A percentile compares a stretch with the other conserved stretches of the same genome.
phyloP scores from a whole-genome alignment of 1,284 basidiomycete species.

The Schizopora paradoxa region DNA sequence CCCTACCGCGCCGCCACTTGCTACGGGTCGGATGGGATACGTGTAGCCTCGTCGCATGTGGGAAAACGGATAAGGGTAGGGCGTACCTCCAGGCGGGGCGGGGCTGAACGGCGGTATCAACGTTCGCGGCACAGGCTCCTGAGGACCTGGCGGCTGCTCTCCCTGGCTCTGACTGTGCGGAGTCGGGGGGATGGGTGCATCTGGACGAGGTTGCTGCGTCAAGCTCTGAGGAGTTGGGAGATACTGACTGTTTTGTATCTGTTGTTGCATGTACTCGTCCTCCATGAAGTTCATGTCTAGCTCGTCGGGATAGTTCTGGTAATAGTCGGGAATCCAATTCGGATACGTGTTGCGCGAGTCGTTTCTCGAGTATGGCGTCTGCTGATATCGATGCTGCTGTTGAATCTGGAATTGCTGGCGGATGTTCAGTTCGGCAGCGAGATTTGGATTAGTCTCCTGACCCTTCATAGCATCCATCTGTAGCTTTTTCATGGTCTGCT shows the following conservation, averaged over 20 bases:
- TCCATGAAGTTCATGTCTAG: slow-evolving; percentile 8
- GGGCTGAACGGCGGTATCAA: slow-evolving; percentile 56
- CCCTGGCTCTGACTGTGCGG: slow-evolving; percentile 58
- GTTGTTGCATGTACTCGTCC: slow-evolving; percentile 15
- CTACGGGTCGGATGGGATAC: slow-evolving; percentile 24
- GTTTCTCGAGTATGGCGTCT: slow-evolving; percentile 14
- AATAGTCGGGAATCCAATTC: slow-evolving; percentile 17
- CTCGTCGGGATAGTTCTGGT: slow-evolving; percentile 16
- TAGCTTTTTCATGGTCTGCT: slow-evolving; percentile 33
- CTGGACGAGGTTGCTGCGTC: slow-evolving; percentile 52
- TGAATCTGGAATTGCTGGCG: neutral
- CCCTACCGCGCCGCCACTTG: too few species aligned
- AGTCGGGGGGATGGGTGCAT: slow-evolving; percentile 69
- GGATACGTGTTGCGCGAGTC: slow-evolving; percentile 16
- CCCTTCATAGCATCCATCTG: slow-evolving; percentile 21
- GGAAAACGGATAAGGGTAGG: slow-evolving; percentile 69
- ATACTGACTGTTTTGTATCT: slow-evolving; percentile 6
- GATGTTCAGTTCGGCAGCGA: neutral
- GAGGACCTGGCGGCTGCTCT: neutral
- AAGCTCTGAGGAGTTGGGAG: slow-evolving; percentile 42
- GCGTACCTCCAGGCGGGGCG: slow-evolving; percentile 54
- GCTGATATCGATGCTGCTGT: neutral
- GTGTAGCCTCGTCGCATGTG: slow-evolving; percentile 55
- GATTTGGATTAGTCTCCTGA: slow-evolving; percentile 21
- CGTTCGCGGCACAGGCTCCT: slow-evolving; percentile 37